phyloP scores from a whole-genome alignment of 257 asterid species.

The Haberlea rhodopensis region DNA sequence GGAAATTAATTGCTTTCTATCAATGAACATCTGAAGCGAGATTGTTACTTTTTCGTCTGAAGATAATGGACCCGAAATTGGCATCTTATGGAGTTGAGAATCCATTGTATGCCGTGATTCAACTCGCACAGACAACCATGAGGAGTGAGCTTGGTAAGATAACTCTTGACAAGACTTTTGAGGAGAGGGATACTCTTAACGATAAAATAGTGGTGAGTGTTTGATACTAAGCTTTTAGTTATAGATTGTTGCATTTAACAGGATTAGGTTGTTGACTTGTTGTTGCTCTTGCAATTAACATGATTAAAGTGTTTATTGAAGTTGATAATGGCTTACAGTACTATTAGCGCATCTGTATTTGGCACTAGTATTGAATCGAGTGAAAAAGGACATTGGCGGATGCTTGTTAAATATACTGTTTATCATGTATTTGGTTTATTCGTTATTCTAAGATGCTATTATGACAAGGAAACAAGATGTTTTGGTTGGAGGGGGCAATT shows the following conservation, averaged over 20 bases:
- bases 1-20: slow-evolving; percentile 15
- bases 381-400: background rate
- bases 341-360: background rate
- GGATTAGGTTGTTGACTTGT: no score
- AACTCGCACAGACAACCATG: slow-evolving; percentile 96
- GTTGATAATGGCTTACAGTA: background rate
- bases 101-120: slow-evolving; percentile 80
- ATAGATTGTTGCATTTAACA: background rate
- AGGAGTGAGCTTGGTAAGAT: slow-evolving; percentile 98
- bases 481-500: background rate
- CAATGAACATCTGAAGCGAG: slow-evolving; percentile 14
- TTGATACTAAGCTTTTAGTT: slow-evolving; percentile 8
- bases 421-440: background rate
- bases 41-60: background rate
- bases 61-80: slow-evolving; percentile 88
- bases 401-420: background rate
- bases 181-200: slow-evolving; percentile 85
- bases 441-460: background rate
- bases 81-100: slow-evolving; percentile 94
- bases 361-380: background rate
- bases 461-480: background rate
- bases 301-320: background rate
- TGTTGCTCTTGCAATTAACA: no score
- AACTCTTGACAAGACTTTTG: slow-evolving; percentile 93
- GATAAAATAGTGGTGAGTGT: slow-evolving; percentile 81